Conservation (phyloP, 176 grass and related monocot species). For the Secale cereale region DNA sequence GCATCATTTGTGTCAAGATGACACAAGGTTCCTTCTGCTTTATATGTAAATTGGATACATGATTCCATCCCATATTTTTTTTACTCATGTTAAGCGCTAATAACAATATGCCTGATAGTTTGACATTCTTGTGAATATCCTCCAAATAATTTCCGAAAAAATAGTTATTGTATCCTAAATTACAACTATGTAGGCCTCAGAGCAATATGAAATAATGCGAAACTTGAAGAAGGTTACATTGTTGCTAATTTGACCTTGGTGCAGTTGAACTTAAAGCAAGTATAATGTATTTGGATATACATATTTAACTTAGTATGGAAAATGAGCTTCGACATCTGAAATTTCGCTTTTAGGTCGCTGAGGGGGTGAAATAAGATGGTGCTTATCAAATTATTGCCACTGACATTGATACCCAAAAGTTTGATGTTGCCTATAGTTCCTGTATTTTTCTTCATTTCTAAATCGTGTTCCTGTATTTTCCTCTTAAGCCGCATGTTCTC, state of each 20-base stretch:
- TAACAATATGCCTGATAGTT: too few species aligned
- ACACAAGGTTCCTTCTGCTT: neutral
- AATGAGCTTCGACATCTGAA: neutral
- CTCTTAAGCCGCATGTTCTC: neutral
- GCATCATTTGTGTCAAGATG: neutral
- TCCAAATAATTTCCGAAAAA: too few species aligned
- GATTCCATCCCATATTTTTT: too few species aligned
- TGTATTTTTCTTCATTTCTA: neutral
- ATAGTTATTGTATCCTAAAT: too few species aligned
- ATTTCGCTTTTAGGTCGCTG: constrained; percentile 51
- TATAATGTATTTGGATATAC: neutral
- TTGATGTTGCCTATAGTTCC: constrained; percentile 44
- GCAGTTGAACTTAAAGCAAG: constrained; percentile 87
- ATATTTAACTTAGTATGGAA: neutral
- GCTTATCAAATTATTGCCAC: constrained; percentile 84
- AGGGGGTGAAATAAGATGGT: constrained; percentile 77
- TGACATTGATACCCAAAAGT: constrained; percentile 84
- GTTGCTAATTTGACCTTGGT: constrained; percentile 91
- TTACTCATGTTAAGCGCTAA: too few species aligned
- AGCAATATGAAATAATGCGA: too few species aligned
- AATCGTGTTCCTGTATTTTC: too few species aligned
- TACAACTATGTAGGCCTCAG: too few species aligned
- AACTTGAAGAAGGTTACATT: constrained; percentile 55
- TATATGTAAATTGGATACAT: too few species aligned
- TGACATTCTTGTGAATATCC: too few species aligned